phyloP scores from a whole-genome alignment of 2,329 filamentous ascomycete genomes.

The Colletotrichum melonis region DNA sequence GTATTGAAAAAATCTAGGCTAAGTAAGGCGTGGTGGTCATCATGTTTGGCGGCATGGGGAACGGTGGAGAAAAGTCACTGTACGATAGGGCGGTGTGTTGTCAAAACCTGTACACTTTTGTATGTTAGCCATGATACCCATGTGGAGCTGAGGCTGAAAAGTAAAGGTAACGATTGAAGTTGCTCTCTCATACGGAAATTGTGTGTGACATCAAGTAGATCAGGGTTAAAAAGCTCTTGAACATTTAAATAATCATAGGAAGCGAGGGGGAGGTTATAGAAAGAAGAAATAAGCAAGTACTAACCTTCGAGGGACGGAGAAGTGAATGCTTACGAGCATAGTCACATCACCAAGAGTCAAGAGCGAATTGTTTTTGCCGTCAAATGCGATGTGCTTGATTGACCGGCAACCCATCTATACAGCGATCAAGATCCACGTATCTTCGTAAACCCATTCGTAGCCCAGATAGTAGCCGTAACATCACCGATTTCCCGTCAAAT shows the following conservation, averaged over 20 bases:
- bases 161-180: slow-evolving; percentile 36
- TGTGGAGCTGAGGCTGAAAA: slow-evolving; percentile 35
- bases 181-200: slow-evolving; percentile 68
- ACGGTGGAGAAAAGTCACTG: slow-evolving; percentile 24
- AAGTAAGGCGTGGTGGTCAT: neutral
- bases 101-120: slow-evolving; percentile 27
- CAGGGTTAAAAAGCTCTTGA: slow-evolving; percentile 79
- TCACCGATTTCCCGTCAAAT: slow-evolving; percentile 53
- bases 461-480: slow-evolving; percentile 53
- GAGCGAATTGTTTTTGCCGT: slow-evolving; percentile 35
- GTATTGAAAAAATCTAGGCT: slow-evolving; percentile 16
- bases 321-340: slow-evolving; percentile 34
- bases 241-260: slow-evolving; percentile 67
- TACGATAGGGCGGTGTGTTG: slow-evolving; percentile 3
- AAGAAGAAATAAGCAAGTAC: slow-evolving; percentile 44
- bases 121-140: slow-evolving; percentile 54
- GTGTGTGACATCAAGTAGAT: slow-evolving; percentile 67
- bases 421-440: slow-evolving; percentile 52
- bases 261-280: slow-evolving; percentile 35
- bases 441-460: slow-evolving; percentile 58
- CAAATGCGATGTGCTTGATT: slow-evolving; percentile 47
- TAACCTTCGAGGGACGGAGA: slow-evolving; percentile 53
- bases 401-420: slow-evolving; percentile 62
- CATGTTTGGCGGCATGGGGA: neutral
- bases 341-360: slow-evolving; percentile 41